Evolutionary conservation across 1,284 basidiomycete species (phyloP), one percentile per base, ranked within the genome.

Genomic region (Heliocybe sulcata): DNA sequence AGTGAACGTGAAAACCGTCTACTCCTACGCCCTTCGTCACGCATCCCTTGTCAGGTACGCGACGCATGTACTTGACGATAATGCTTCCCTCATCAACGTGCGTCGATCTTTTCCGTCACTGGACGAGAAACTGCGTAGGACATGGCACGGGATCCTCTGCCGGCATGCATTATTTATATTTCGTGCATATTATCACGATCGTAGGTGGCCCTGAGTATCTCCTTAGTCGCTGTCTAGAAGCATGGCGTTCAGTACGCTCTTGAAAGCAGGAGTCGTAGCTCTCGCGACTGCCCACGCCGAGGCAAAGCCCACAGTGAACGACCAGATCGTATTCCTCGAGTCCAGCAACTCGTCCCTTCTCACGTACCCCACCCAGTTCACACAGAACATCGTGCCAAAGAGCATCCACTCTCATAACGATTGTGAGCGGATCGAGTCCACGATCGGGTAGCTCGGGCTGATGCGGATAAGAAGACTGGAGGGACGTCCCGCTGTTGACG

Each of bases 341-440:
- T 56, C 65, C 3, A 66, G 71, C 33, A 74, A 77, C 54, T 73
- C 77, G n/a, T 66, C 68, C 19, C 60, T 76, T 19, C 61, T 79
- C 50, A 66, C 65, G 25, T 80, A 79, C 62, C 77, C 79, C 1
- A 77, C 77, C 1, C 74, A 78, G 59, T 74, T 77, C 57, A 79
- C 79, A 1, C 77, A 79, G 59, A 67, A 68, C 54, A 75, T 80
- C 49, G 68, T 79, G 19, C 79, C 79, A 1, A 80, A 79, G 60
- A 56, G 58, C 3, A 80, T 81, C 26, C 79, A 80, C 61, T 80
- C 78, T 0, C 79, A 82, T 59, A 81, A 81, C 60, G 77, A 80
- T 55, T 81, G 78, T 80, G 55, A 63, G 72, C 65, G 12, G 12
- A 35, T 23, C 19, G 38, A 9, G 10, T 12, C 6, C 9, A 14